These are phyloP conservation scores for Entoloma clypeatum DNA, from an alignment of 1,284 basidiomycete species.

Conservation along the genomic window DNA sequence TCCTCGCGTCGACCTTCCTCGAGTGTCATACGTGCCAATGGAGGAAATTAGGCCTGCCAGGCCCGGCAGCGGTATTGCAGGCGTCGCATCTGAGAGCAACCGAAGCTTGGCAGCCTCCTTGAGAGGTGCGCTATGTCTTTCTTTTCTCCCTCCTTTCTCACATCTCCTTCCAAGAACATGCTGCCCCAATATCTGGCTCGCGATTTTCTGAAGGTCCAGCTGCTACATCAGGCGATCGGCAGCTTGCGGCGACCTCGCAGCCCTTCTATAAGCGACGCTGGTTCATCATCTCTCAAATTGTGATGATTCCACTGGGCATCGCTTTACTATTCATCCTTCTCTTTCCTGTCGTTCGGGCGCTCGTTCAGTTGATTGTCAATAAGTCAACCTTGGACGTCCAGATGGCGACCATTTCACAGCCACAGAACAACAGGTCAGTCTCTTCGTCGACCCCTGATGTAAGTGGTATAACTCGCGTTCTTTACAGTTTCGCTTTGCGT, in stretches of 20 bases:
- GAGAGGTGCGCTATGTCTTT: slow-evolving; percentile 28
- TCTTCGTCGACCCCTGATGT: not conserved
- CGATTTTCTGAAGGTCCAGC: slow-evolving; percentile 22
- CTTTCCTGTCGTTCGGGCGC: slow-evolving; percentile 62
- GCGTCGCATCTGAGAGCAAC: slow-evolving; percentile 24
- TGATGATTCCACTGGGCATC: slow-evolving; percentile 52
- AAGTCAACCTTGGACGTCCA: slow-evolving; percentile 49
- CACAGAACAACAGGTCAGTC: slow-evolving; percentile 52
- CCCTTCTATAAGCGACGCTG: slow-evolving; percentile 39
- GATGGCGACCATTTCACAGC: slow-evolving; percentile 43
- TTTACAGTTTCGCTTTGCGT: slow-evolving; percentile 42
- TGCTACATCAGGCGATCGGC: slow-evolving; percentile 11
- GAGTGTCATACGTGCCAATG: slow-evolving; percentile 32
- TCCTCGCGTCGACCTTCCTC: slow-evolving; percentile 11
- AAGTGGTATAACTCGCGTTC: slow-evolving; percentile 2
- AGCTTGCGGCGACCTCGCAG: slow-evolving; percentile 16
- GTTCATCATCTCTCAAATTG: slow-evolving; percentile 42
- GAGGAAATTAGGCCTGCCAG: slow-evolving; percentile 35
- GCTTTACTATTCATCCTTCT: slow-evolving; percentile 60
- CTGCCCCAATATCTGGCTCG: slow-evolving; percentile 35
- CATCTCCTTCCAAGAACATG: slow-evolving; percentile 32
- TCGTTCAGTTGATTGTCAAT: slow-evolving; percentile 60
- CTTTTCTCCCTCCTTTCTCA: not conserved
- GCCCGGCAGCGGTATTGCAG: slow-evolving; percentile 35
- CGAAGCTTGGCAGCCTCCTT: slow-evolving; percentile 35